Conservation (phyloP, 805 yeast genomes). For the Lipomyces yamanashiensis region DNA sequence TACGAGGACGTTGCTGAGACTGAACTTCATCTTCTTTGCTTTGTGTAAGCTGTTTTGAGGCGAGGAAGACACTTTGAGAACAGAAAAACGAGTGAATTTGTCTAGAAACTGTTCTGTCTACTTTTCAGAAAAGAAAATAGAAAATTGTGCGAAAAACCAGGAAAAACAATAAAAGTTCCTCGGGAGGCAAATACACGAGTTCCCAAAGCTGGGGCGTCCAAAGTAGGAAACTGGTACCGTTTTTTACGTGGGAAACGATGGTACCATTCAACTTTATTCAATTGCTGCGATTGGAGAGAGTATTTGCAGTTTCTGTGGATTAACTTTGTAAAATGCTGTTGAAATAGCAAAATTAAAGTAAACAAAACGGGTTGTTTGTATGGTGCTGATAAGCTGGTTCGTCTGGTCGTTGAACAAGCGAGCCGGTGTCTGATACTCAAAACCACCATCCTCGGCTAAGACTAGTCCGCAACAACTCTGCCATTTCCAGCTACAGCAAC, state of each 20-base stretch:
- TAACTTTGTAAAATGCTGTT: no score
- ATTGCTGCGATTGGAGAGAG: not conserved
- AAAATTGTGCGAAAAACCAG: not conserved
- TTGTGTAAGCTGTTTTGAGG: not conserved
- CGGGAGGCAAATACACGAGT: not conserved
- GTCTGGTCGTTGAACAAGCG: no score
- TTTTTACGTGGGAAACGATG: no score
- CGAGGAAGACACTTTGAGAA: slow-evolving; percentile 8
- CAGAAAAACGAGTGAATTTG: not conserved
- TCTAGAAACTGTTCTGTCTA: not conserved
- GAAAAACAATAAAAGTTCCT: not conserved
- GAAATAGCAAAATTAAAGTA: no score
- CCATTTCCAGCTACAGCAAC: no score
- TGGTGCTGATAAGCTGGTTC: not conserved
- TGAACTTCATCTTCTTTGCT: slow-evolving; percentile 27
- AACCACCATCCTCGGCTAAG: not conserved
- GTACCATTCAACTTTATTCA: no score
- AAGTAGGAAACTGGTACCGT: not conserved
- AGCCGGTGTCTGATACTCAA: no score
- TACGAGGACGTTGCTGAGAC: slow-evolving; percentile 25
- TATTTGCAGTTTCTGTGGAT: not conserved
- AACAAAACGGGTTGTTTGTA: not conserved
- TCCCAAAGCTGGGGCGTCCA: not conserved
- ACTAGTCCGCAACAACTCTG: not conserved
- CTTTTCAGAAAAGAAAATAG: not conserved